A percentile compares a stretch with the other conserved stretches of the same genome.
phyloP scores from a whole-genome alignment of 2,329 filamentous ascomycete genomes.

The Tolypocladium sp. region DNA sequence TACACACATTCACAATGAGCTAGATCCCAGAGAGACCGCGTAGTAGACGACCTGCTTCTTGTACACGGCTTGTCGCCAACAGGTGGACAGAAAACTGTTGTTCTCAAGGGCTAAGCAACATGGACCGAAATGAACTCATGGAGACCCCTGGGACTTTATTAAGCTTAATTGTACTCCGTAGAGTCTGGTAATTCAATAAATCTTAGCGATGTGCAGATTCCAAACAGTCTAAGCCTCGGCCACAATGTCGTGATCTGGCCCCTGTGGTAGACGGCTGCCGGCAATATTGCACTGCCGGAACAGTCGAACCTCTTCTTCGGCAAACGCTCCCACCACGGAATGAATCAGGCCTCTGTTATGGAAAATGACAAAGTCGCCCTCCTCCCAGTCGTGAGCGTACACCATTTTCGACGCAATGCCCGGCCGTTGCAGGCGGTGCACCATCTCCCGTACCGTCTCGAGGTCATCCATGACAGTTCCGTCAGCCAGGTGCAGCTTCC shows the following conservation, averaged over 20 bases:
- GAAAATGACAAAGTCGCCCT: not conserved
- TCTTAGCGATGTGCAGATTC: not conserved
- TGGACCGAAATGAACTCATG: too few relatives aligned
- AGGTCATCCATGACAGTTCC: not conserved
- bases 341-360: not conserved
- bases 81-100: too few relatives aligned
- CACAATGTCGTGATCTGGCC: not conserved
- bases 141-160: too few relatives aligned
- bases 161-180: too few relatives aligned
- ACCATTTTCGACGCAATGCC: not conserved
- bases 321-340: not conserved
- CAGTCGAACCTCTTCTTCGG: not conserved
- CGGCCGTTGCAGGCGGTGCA: not conserved
- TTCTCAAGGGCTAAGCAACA: too few relatives aligned
- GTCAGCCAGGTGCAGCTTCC: not conserved
- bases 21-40: too few relatives aligned
- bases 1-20: too few relatives aligned
- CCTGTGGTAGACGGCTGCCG: not conserved
- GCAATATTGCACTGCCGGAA: not conserved
- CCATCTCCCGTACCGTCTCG: not conserved
- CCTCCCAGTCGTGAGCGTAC: not conserved
- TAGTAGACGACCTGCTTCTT: too few relatives aligned
- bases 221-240: not conserved
- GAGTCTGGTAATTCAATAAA: not conserved
- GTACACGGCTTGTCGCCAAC: too few relatives aligned